Base-by-base conservation (phyloP, 2,329 filamentous ascomycete genomes). In the Fusarium papillatum region DNA sequence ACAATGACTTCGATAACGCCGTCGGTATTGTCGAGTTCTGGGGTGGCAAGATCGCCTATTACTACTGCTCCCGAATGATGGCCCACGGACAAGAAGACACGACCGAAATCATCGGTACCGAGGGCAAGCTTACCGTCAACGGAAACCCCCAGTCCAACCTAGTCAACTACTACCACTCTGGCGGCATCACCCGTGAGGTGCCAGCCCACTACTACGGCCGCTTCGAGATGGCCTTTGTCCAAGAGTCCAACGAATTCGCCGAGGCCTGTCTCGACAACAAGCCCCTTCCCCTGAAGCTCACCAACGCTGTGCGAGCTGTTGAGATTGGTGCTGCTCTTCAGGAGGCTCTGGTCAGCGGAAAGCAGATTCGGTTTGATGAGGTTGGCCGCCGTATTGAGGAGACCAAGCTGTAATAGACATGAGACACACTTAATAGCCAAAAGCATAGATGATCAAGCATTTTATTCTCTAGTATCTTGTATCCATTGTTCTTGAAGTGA, bases 41-140 rank as follows among this genome's bases (percentile, higher is more conserved):
- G 77, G 88, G 87, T 59, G 91, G 90, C 59, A 89, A 90, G 80
- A 90, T 94, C 57, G 92, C 91, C 1, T 91, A 93, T 80, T 89
- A 93, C 71, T 94, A 92, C 80, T 88, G 86, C 63, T 89, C 86
- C 13, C 86, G 92, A 24, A 94, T 93, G 90, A 93, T 93, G 89
- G 90, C 92, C 0, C 89, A 90, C 0, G 92, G 93, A 2, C 92
- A 94, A 81, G 89, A 93, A 71, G 92, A 94, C 80, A 89, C 87
- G 69, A 93, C 92, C 0, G 91, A 93, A 83, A 89, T 94, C 73
- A 91, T 93, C 68, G 92, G 92, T 13, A 94, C 92, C 0, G 86
- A 88, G 76, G 92, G 92, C 50, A 93, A 93, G 81, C 78, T 94
- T 9, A 84, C 86, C 1, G 86, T 94, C 74, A 93, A 93, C 77